phyloP scores from a whole-genome alignment of 2,329 filamentous ascomycete genomes.

The Clarireedia hainanense region DNA sequence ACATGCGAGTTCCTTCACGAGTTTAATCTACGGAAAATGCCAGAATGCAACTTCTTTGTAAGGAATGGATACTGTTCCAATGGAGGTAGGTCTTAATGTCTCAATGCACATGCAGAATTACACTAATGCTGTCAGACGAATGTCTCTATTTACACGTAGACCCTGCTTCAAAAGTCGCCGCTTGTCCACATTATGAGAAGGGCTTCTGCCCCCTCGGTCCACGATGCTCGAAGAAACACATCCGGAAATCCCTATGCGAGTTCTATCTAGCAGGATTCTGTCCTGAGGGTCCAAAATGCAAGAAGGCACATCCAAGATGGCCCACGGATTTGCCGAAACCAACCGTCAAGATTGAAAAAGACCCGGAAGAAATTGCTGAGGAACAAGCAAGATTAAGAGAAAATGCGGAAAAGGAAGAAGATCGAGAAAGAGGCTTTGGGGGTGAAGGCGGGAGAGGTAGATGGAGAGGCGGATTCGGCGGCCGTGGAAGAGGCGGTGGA shows the following conservation, averaged over 20 bases:
- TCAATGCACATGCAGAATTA: background rate
- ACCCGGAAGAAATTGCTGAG: constrained; percentile 46
- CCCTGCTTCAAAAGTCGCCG: constrained; percentile 67
- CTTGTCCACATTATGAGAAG: constrained; percentile 85
- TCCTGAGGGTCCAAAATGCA: constrained; percentile 71
- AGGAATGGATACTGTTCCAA: constrained; percentile 92
- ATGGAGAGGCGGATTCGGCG: constrained; percentile 17
- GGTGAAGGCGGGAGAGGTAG: constrained; percentile 24
- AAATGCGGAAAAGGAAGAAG: constrained; percentile 44
- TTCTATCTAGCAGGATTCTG: constrained; percentile 95
- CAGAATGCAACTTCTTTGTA: constrained; percentile 94
- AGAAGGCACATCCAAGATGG: constrained; percentile 77
- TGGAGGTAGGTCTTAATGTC: constrained; percentile 38
- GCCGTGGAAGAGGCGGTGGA: constrained; percentile 22
- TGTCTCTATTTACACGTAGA: constrained; percentile 90
- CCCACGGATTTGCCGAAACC: constrained; percentile 64
- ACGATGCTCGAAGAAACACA: constrained; percentile 79
- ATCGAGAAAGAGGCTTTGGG: constrained; percentile 28
- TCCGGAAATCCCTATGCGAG: constrained; percentile 69
- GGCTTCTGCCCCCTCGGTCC: constrained; percentile 93
- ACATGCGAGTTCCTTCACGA: constrained; percentile 97
- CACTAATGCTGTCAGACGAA: constrained; percentile 51
- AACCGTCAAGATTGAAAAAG: constrained; percentile 57
- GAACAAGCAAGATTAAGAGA: constrained; percentile 50
- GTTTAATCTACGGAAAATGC: constrained; percentile 97